Conservation (phyloP, 2,329 filamentous ascomycete genomes). For the Penicillium decumbens region DNA sequence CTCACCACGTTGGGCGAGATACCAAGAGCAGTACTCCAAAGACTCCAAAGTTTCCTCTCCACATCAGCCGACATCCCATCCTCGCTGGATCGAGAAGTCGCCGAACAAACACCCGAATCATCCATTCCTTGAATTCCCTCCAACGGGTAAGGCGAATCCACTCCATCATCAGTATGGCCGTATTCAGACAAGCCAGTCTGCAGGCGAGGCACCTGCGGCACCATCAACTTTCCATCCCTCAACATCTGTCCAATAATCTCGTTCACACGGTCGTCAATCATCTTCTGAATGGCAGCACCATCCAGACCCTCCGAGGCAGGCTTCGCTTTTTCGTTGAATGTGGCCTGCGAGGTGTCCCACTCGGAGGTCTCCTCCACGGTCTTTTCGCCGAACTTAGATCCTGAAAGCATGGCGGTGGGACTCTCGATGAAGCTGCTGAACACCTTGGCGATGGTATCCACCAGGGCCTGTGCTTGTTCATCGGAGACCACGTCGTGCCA, state of each 20-base stretch:
- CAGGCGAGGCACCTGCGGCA: conserved; percentile 13
- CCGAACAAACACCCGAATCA: conserved; percentile 26
- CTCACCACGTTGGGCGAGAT: conserved; percentile 32
- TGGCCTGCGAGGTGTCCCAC: conserved; percentile 15
- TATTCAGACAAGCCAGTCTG: conserved; percentile 13
- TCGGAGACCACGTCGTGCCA: conserved; percentile 39
- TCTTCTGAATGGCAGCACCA: conserved; percentile 25
- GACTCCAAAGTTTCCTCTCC: conserved; percentile 35
- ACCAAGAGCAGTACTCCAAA: conserved; percentile 38
- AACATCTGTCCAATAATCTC: conserved; percentile 34
- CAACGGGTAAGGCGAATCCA: conserved; percentile 18
- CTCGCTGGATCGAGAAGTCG: conserved; percentile 31
- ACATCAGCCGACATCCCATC: conserved; percentile 25
- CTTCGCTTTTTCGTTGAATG: conserved; percentile 14
- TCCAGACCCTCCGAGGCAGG: conserved; percentile 15
- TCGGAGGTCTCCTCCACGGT: conserved; percentile 3
- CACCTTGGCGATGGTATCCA: conserved; percentile 30
- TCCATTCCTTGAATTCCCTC: conserved; percentile 15
- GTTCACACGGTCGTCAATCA: conserved; percentile 35
- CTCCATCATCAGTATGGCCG: conserved; percentile 12
- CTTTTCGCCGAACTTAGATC: conserved; percentile 15
- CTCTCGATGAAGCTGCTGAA: conserved; percentile 33
- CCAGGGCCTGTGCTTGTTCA: conserved; percentile 29
- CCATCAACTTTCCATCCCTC: conserved; percentile 25
- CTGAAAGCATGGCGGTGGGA: conserved; percentile 23